phyloP scores from a whole-genome alignment of 352 stramenopile species.

The Phytopythium litorale region DNA sequence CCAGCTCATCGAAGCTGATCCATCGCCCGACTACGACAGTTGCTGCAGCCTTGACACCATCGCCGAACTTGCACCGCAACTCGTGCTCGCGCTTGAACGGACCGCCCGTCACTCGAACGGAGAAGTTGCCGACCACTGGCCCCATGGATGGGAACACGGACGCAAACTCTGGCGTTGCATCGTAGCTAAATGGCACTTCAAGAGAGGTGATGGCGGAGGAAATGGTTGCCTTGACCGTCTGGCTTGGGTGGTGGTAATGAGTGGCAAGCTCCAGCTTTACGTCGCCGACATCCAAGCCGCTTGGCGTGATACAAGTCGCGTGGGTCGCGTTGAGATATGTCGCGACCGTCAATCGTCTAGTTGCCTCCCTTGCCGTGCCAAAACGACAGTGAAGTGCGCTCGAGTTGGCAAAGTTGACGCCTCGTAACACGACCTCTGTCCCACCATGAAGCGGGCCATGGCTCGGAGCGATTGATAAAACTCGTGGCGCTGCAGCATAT shows the following conservation, averaged over 20 bases:
- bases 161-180: constrained; percentile 54
- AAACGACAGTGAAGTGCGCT: constrained; percentile 71
- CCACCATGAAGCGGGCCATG: constrained; percentile 77
- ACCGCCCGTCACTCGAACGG: constrained; percentile 77
- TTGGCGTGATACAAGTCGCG: constrained; percentile 71
- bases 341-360: constrained; percentile 32
- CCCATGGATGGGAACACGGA: constrained; percentile 78
- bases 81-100: constrained; percentile 70
- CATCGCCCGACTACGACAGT: constrained; percentile 62
- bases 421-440: constrained; percentile 77
- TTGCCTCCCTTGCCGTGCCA: constrained; percentile 11
- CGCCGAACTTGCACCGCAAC: constrained; percentile 87
- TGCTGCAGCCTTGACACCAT: constrained; percentile 7
- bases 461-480: constrained; percentile 52
- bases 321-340: constrained; percentile 60
- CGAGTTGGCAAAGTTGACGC: constrained; percentile 73
- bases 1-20: constrained; percentile 62
- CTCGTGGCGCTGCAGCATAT: constrained; percentile 62
- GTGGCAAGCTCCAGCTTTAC: constrained; percentile 72
- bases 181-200: constrained; percentile 74
- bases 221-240: constrained; percentile 11
- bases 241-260: constrained; percentile 18
- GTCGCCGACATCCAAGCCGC: constrained; percentile 20
- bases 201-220: constrained; percentile 36
- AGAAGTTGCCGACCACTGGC: constrained; percentile 83